phyloP scores from a whole-genome alignment of 1,284 basidiomycete genomes.

The Agroathelia rolfsii region DNA sequence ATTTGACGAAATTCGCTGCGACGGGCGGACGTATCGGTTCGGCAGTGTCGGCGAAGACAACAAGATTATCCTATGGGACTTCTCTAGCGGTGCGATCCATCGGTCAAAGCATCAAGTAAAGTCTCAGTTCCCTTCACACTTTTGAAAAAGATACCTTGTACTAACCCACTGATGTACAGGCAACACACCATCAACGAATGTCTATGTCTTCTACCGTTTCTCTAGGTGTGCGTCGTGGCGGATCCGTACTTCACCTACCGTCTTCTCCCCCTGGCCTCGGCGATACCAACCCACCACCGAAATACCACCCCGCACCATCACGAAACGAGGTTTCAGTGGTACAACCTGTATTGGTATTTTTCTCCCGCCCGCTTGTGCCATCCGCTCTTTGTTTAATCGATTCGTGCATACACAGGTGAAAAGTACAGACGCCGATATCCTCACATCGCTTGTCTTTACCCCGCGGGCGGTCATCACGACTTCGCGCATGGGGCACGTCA shows the following conservation, averaged over 20 bases:
- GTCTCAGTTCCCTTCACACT: not conserved
- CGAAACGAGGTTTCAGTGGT: slow-evolving; percentile 84
- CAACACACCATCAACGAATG: slow-evolving; percentile 56
- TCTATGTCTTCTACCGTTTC: slow-evolving; percentile 71
- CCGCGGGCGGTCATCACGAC: slow-evolving; percentile 70
- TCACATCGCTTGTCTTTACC: slow-evolving; percentile 63
- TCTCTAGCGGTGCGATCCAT: slow-evolving; percentile 71
- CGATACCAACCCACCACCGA: slow-evolving; percentile 26
- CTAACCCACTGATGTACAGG: slow-evolving; percentile 14
- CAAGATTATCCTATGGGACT: slow-evolving; percentile 91
- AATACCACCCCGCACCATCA: slow-evolving; percentile 81
- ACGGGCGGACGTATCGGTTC: slow-evolving; percentile 83
- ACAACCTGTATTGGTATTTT: slow-evolving; percentile 79
- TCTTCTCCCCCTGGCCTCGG: slow-evolving; percentile 23
- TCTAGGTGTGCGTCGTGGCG: slow-evolving; percentile 49
- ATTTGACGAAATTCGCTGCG: slow-evolving; percentile 82
- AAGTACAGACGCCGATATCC: slow-evolving; percentile 65
- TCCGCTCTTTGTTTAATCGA: slow-evolving; percentile 4
- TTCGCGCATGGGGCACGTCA: slow-evolving; percentile 62
- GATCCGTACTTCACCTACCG: slow-evolving; percentile 47
- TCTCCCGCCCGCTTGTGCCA: slow-evolving; percentile 10
- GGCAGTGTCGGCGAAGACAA: slow-evolving; percentile 93
- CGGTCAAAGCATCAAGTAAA: slow-evolving; percentile 54
- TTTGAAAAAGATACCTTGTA: not conserved
- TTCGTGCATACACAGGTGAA: slow-evolving; percentile 47